Conservation (phyloP, 2,329 filamentous ascomycete genomes). For the Exophiala phaeomuriformis region DNA sequence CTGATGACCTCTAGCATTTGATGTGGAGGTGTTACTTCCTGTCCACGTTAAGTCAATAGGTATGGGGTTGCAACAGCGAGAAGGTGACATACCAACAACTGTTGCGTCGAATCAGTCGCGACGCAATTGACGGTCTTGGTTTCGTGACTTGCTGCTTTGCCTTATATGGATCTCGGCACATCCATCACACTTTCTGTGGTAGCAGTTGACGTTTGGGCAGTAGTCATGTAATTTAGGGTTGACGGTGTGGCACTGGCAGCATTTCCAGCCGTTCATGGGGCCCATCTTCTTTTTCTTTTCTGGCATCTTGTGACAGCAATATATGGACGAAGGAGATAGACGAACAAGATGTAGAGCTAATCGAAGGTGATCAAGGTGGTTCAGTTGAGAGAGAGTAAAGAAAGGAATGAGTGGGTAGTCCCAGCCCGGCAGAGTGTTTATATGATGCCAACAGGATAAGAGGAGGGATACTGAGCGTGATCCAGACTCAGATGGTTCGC, state of each 20-base stretch:
- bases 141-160: neutral
- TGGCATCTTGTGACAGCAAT: neutral
- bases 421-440: no score
- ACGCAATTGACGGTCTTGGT: neutral
- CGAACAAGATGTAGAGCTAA: neutral
- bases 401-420: no score
- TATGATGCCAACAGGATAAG: no score
- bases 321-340: neutral
- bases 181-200: neutral
- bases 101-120: neutral
- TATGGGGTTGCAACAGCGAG: no score
- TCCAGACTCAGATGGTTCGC: neutral
- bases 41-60: no score
- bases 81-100: no score
- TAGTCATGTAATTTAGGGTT: neutral
- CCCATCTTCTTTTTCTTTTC: neutral
- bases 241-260: neutral
- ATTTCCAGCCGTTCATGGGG: constrained; percentile 2
- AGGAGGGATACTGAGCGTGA: no score
- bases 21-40: no score
- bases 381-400: neutral
- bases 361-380: neutral
- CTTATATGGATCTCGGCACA: neutral
- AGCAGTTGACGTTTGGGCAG: neutral
- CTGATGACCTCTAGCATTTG: no score